Evolutionary conservation across 331 rosid species (phyloP), one percentile per base, ranked within the genome.

Genomic region (Malus hybrid): DNA sequence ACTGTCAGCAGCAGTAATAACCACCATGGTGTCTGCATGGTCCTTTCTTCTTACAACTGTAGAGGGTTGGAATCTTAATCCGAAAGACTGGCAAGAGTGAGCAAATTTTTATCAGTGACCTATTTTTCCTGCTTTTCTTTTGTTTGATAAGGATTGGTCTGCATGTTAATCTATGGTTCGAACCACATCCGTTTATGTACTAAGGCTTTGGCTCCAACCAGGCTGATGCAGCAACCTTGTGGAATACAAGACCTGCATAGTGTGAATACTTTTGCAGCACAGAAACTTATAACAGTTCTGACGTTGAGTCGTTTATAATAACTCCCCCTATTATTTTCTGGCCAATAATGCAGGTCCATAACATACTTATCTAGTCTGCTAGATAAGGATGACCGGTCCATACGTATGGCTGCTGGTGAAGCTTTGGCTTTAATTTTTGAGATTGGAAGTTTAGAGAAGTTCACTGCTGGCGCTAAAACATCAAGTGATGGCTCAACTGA

Each of bases 371-470:
- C 97, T 22, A 71, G 89, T 78, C 93, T 94, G 71, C 92, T 94
- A 62, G 97, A 94, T 71, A 94, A 90, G 85, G 97, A 90, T 73
- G 99, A 94, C 54, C 90, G 99, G 33, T 80, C 95, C 61, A 80
- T 90, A 20, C 91, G 99, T 65, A 94, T 92, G 66, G 97, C 93
- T 83, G 92, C 99, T 67, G 99, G 99, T 52, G 93, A 94, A 84
- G 99, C 99, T 3, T 83, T 94, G 80, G 97, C 97, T 73, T 79
- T 94, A 76, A 82, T 89, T 60, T 94, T 94, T 83, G 99, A 94
- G 80, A 82, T 74, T 60, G 99, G 99, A 71, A 73, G 70, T 70
- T 64, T 83, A 56, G 97, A 88, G 54, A 90, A 87, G 77, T 85
- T 85, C 79, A 80, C 85, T 22, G 82, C 71, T 9, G 88, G 79